phyloP scores from a whole-genome alignment of 306 rosid genomes.

The Inga laurina region DNA sequence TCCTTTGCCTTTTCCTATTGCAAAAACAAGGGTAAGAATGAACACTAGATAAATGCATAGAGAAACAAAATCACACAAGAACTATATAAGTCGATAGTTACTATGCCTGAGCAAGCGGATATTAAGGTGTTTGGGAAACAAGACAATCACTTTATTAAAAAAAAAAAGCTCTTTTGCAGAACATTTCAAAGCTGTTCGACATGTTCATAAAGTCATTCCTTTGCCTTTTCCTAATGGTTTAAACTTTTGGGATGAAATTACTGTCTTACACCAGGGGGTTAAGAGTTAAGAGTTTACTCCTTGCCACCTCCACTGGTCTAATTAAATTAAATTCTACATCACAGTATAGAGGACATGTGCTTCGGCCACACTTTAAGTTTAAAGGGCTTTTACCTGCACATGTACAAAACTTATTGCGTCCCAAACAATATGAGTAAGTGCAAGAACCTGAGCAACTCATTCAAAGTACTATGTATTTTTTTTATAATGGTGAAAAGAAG shows the following conservation, averaged over 20 bases:
- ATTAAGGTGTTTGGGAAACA: no score
- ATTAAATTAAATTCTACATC: background rate
- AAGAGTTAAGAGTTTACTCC: background rate
- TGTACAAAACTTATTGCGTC: background rate
- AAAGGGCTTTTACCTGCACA: background rate
- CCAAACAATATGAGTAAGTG: conserved; percentile 3
- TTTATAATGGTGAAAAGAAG: conserved; percentile 2
- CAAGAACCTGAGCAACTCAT: background rate
- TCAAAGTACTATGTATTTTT: background rate
- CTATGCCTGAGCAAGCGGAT: background rate
- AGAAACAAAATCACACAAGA: conserved; percentile 3
- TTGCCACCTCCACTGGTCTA: background rate
- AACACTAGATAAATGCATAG: background rate
- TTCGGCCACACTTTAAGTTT: background rate
- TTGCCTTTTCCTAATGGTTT: background rate
- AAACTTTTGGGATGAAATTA: background rate
- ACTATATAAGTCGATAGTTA: conserved; percentile 7
- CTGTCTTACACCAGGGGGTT: background rate
- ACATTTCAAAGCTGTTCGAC: conserved; percentile 1
- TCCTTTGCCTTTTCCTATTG: background rate
- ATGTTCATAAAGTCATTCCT: background rate
- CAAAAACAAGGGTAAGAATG: conserved; percentile 8
- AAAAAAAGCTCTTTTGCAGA: background rate
- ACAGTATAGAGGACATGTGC: background rate
- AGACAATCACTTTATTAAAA: no score